These are phyloP conservation scores for Alloteropsis semialata DNA, from an alignment of 176 grass and related monocot species.

Conservation along the genomic window DNA sequence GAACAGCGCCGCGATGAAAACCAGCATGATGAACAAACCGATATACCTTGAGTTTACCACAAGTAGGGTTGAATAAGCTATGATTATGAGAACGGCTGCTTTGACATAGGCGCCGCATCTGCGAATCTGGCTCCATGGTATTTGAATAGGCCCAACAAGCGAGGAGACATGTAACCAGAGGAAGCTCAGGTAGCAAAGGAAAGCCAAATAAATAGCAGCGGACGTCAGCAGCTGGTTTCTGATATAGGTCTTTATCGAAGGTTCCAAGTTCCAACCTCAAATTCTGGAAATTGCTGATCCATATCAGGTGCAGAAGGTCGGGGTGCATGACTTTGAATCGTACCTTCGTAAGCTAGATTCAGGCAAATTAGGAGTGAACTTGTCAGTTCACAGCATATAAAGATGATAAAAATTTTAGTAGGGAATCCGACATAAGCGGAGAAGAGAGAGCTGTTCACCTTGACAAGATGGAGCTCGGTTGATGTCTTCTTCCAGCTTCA, in stretches of 20 bases:
- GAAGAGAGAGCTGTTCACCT: not conserved
- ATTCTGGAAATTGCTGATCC: not conserved
- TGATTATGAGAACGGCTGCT: not conserved
- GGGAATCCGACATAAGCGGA: not conserved
- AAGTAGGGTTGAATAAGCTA: not conserved
- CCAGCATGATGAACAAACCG: not conserved
- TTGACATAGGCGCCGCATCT: not conserved
- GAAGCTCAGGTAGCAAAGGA: not conserved
- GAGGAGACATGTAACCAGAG: not conserved
- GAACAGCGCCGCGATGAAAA: not conserved
- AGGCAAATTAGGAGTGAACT: not conserved
- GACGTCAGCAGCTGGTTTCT: not conserved
- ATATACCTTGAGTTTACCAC: not conserved
- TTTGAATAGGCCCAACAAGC: not conserved
- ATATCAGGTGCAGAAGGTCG: not conserved
- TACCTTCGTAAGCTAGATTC: not conserved
- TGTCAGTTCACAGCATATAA: not conserved
- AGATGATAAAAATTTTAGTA: not conserved
- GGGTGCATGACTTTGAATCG: not conserved
- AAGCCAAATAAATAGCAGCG: not conserved
- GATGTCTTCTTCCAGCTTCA: not conserved
- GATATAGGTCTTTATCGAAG: not conserved
- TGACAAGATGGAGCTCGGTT: not conserved
- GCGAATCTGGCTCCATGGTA: not conserved
- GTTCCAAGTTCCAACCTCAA: conserved; percentile 6